Base-by-base conservation (phyloP, 2,329 filamentous ascomycete genomes). In the Cytospora paraplurivora region DNA sequence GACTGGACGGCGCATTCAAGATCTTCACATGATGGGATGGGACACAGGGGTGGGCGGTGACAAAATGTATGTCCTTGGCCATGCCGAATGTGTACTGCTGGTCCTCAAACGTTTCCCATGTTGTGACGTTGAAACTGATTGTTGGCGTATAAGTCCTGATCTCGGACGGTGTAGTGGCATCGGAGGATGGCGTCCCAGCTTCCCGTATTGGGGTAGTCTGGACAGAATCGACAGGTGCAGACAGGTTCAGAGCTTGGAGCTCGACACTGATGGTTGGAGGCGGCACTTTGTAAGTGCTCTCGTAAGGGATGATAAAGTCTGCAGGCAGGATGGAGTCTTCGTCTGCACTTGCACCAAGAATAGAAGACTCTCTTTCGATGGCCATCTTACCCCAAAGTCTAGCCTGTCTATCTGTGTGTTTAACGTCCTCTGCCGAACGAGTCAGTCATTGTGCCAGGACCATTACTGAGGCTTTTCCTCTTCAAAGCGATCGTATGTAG, bases 21-120 rank as follows among this genome's bases (percentile, higher is more conserved):
- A 88, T 82, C 66, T 81, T 82, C 2, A 86, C 82, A 62, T 82
- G 79, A 57, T 79, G 79, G 1, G 85, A 85, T 1, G 84, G 81
- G 6, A 84, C 80, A 68, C 87, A 90, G 0, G 87, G 87, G 68
- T 88, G 85, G 0, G 86, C 86, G 0, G 87, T 88, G 19, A 88
- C 84, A 71, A 89, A 89, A 68, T 82, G 83, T 27, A 88, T 79
- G 63, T 89, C 86, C 67, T 86, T 83, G 7, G 75, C 74, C 11
- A 90, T 73, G 1, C 78, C 70, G 58, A 82, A 78, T 1, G 76
- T 77, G 59, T 80, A 68, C 62, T 80, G 70, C 33, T 73, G 68
- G 51, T 73, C 75, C 52, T 78, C 75, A 1, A 77, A 75, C 2
- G 74, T 70, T 2, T 77, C 74, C 35, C 79, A 78, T 41, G 77